Base-by-base conservation (phyloP, 2,329 filamentous ascomycete species). In the Arthrobotrys sinensis region DNA sequence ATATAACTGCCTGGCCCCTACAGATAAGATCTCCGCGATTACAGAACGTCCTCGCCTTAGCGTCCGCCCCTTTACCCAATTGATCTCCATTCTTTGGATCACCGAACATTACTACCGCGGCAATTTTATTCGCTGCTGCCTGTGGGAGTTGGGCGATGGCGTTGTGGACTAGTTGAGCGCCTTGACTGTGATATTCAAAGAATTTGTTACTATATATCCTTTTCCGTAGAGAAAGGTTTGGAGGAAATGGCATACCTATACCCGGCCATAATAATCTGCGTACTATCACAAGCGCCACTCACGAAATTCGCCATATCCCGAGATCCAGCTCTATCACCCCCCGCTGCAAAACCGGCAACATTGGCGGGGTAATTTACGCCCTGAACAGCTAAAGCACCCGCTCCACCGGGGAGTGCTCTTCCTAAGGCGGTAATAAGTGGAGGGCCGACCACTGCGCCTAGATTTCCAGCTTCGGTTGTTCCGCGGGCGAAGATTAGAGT, bases 401-500 rank as follows among this genome's bases (percentile, higher is more conserved):
- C 40, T 1, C 68, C 77, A 10, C 70, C 65, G 16, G 70, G 78
- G 53, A 82, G 57, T 1, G 68, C 57, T 7, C 43, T 46, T 14
- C 67, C 53, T 3, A 84, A 73, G 3, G 82, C 80, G 2, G 76
- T 40, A 53, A 81, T 76, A 28, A 83, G 80, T 3, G 79, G 76
- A 1, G 83, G 82, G 1, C 82, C 83, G 8, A 81, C 80, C 1
- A 83, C 40, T 12, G 68, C 62, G 1, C 82, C 82, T 7, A 83
- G 69, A 52, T 83, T 83, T 11, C 82, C 82, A 0, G 70, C 57
- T 46, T 83, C 82, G 10, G 68, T 79, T 1, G 82, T 83, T 6
- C 82, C 83, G 16, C 83, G 80, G 21, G 82, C 82, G 43, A 82
- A 83, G 43, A 83, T 68, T 19, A 83, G 73, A 32, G 80, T 80